A percentile compares a stretch with the other conserved stretches of the same genome.
Evolutionary conservation across 2,329 filamentous ascomycete genomes (phyloP).

Genomic region (Claviceps sp.): DNA sequence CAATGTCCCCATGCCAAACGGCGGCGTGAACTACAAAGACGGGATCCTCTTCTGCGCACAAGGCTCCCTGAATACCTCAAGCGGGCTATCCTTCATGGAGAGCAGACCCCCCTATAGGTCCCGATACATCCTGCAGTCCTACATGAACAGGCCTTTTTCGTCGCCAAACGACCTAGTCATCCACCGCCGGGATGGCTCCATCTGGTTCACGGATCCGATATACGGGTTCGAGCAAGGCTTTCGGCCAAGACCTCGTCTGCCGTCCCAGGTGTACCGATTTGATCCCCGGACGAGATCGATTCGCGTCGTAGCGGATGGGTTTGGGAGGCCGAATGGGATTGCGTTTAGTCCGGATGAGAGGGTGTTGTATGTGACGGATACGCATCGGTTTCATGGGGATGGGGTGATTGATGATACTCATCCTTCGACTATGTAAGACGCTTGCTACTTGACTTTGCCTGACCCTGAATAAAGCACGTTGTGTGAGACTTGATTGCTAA

Average conservation of each 20-base stretch:
- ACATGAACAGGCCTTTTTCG: slow-evolving; percentile 32
- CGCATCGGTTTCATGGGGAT: slow-evolving; percentile 20
- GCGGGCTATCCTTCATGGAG: slow-evolving; percentile 21
- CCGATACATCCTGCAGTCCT: slow-evolving; percentile 22
- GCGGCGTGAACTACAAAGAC: slow-evolving; percentile 31
- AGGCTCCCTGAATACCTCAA: slow-evolving; percentile 14
- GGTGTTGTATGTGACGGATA: slow-evolving; percentile 32
- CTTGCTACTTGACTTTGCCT: background rate
- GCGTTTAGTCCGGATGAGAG: slow-evolving; percentile 31
- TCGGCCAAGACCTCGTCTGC: slow-evolving; percentile 27
- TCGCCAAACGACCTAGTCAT: slow-evolving; percentile 35
- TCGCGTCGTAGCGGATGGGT: slow-evolving; percentile 32
- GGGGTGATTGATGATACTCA: slow-evolving; percentile 16
- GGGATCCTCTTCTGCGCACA: slow-evolving; percentile 29
- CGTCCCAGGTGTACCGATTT: slow-evolving; percentile 35
- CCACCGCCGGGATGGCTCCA: slow-evolving; percentile 24
- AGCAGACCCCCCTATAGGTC: slow-evolving; percentile 17
- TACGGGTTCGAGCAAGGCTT: slow-evolving; percentile 36
- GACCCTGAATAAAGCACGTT: background rate
- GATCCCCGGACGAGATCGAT: slow-evolving; percentile 24
- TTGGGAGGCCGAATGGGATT: slow-evolving; percentile 32
- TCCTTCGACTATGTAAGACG: slow-evolving; percentile 15
- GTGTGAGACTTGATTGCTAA: no score
- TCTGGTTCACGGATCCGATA: slow-evolving; percentile 38
- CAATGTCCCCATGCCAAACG: slow-evolving; percentile 31